Conservation (phyloP, 768 basidiomycete species). For the Coprinellus aureogranulatus region DNA sequence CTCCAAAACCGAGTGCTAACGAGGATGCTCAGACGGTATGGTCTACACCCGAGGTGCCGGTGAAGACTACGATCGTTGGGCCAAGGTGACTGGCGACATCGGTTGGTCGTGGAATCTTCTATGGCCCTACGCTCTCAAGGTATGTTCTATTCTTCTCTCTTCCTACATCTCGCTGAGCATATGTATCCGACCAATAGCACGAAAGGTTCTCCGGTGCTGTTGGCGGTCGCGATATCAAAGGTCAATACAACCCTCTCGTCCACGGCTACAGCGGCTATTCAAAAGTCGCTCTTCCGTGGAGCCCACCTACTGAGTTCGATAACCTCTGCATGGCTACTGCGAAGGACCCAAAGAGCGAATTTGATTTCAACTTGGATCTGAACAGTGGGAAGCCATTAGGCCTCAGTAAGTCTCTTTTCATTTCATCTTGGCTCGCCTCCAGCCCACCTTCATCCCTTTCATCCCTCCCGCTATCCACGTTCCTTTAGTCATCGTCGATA, state of each 20-base stretch:
- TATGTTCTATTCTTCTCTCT: background rate
- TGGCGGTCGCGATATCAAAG: conserved; percentile 34
- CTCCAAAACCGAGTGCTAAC: background rate
- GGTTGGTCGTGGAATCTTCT: conserved; percentile 35
- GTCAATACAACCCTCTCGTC: conserved; percentile 32
- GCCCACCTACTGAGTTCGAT: conserved; percentile 25
- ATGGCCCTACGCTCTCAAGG: conserved; percentile 20
- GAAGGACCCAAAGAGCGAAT: conserved; percentile 21
- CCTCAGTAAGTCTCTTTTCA: conserved; percentile 3
- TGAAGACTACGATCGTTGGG: conserved; percentile 26
- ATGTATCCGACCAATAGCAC: conserved; percentile 20
- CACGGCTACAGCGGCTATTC: conserved; percentile 33
- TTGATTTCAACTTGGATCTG: conserved; percentile 26
- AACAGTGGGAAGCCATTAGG: conserved; percentile 29
- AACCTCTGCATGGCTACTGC: conserved; percentile 28
- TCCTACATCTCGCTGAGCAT: background rate
- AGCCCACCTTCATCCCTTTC: background rate
- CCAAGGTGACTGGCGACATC: conserved; percentile 26
- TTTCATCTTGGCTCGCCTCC: background rate
- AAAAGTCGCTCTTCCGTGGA: conserved; percentile 32
- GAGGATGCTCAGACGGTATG: conserved; percentile 24
- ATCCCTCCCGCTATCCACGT: too few species aligned
- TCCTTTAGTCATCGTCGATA: too few species aligned
- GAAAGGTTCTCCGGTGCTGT: conserved; percentile 33
- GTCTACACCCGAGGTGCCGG: conserved; percentile 30